These are phyloP conservation scores for Ogataea neopini DNA, from an alignment of 805 yeast species.

Conservation along the genomic window DNA sequence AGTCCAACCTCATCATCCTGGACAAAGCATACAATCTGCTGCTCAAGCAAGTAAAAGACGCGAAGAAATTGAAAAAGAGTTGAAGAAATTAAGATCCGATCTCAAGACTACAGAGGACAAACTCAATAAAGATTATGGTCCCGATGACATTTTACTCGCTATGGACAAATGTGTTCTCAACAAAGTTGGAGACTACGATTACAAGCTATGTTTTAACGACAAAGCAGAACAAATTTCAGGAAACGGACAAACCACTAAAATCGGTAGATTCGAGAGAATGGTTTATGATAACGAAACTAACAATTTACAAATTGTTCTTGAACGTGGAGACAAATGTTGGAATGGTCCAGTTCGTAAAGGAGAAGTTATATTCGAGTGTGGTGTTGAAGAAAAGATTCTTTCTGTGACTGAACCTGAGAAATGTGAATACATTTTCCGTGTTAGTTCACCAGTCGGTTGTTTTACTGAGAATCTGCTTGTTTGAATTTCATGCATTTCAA, in stretches of 20 bases:
- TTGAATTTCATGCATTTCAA: no score
- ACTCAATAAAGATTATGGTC: slow-evolving; percentile 48
- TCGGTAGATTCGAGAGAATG: slow-evolving; percentile 46
- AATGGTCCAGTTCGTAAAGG: slow-evolving; percentile 87
- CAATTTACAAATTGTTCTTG: slow-evolving; percentile 37
- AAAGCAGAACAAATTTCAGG: slow-evolving; percentile 55
- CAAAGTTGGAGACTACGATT: slow-evolving; percentile 69
- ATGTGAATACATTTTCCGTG: slow-evolving; percentile 68
- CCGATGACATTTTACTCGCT: slow-evolving; percentile 63
- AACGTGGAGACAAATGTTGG: slow-evolving; percentile 84
- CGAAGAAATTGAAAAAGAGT: slow-evolving; percentile 20
- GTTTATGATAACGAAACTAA: slow-evolving; percentile 15
- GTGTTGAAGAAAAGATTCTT: slow-evolving; percentile 52
- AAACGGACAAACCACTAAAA: slow-evolving; percentile 45
- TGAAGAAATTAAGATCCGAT: slow-evolving; percentile 25
- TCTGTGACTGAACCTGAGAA: slow-evolving; percentile 85
- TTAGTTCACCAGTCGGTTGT: slow-evolving; percentile 51
- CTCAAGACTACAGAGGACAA: slow-evolving; percentile 12
- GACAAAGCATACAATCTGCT: slow-evolving; percentile 5
- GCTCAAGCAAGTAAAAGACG: slow-evolving; percentile 11
- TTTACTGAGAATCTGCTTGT: slow-evolving; percentile 19
- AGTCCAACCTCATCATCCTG: slow-evolving; percentile 7
- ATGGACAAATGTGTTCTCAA: slow-evolving; percentile 45
- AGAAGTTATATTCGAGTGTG: slow-evolving; percentile 64
- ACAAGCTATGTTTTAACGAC: slow-evolving; percentile 60